Evolutionary conservation across 2,329 filamentous ascomycete species (phyloP), one percentile per base, ranked within the genome.

Genomic region (Seiridium cupressi): DNA sequence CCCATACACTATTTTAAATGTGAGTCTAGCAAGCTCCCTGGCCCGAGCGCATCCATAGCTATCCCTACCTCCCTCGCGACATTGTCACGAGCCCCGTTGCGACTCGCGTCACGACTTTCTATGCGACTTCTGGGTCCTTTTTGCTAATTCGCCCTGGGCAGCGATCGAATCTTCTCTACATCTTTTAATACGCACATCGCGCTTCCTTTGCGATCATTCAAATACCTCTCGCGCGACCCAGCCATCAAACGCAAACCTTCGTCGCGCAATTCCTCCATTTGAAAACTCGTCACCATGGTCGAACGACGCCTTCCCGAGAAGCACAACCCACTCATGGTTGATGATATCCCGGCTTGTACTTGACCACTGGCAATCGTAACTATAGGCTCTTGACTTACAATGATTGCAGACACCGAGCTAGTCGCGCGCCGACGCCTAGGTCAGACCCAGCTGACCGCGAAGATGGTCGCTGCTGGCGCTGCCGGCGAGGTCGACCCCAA

Each of bases 391-490:
- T 49, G 38, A 57, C 66, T 70, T 53, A 69, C 64, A 55, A 49
- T 44, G 61, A 60, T 44, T 65, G 18, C 69, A 93, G 90, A 90
- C 75, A 74, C 82, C 63, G 89, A 92, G 62, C 87, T 97, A 59
- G 86, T 97, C 64, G 81, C 89, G 74, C 89, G 93, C 72, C 90
- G 95, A 71, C 91, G 94, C 67, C 84, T 99, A 51, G 95, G 94
- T 51, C 93, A 97, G 78, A 99, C 95, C 32, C 91, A 96, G 76
- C 84, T 99, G 64, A 88, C 89, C 8, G 88, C 93, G 57, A 95
- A 93, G 79, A 88, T 92, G 69, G 87, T 89, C 40, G 87, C 90
- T 67, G 80, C 89, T n/a, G 86, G 86, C 61, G 85, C 86, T 8
- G 84, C 85, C 44, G 89, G 88, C 74, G 89, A 92, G 64, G 86